Conservation (phyloP, 176 grass and related monocot species). For the Juncus effusus region DNA sequence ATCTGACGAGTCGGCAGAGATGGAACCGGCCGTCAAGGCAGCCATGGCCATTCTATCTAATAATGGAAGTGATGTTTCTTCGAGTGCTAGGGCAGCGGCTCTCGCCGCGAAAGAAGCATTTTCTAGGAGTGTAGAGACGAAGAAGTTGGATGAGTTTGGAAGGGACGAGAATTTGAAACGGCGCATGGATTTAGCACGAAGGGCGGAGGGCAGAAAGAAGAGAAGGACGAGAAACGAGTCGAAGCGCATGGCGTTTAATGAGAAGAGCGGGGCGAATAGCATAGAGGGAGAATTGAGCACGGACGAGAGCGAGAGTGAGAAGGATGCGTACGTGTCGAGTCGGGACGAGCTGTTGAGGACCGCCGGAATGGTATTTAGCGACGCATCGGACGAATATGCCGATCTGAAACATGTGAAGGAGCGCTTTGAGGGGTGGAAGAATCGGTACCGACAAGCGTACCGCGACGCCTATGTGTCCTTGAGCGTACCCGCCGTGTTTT, state of each 20-base stretch:
- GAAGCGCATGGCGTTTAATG: slow-evolving; percentile 51
- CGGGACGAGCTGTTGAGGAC: slow-evolving; percentile 71
- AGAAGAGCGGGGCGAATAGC: slow-evolving; percentile 33
- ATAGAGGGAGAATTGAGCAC: slow-evolving; percentile 95
- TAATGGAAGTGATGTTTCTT: slow-evolving; percentile 45
- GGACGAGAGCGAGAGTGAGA: slow-evolving; percentile 96
- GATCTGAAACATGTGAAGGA: slow-evolving; percentile 84
- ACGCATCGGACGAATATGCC: slow-evolving; percentile 90
- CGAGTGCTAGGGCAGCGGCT: slow-evolving; percentile 63
- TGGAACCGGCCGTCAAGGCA: slow-evolving; percentile 78
- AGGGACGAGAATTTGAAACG: slow-evolving; percentile 77
- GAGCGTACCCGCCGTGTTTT: slow-evolving; percentile 60
- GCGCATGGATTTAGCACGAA: slow-evolving; percentile 62
- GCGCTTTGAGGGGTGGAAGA: slow-evolving; percentile 87
- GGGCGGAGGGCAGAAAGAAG: slow-evolving; percentile 57
- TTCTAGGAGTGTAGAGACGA: slow-evolving; percentile 47
- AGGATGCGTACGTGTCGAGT: slow-evolving; percentile 65
- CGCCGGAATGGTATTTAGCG: slow-evolving; percentile 63
- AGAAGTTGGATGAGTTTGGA: slow-evolving; percentile 88
- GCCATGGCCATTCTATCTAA: slow-evolving; percentile 63
- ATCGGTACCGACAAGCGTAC: slow-evolving; percentile 56
- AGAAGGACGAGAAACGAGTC: slow-evolving; percentile 53
- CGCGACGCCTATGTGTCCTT: slow-evolving; percentile 74
- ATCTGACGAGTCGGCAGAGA: slow-evolving; percentile 56
- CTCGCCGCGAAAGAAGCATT: slow-evolving; percentile 52